These are phyloP conservation scores for Neocatenulostroma microsporum DNA, from an alignment of 2,329 filamentous ascomycete genomes.

Conservation along the genomic window DNA sequence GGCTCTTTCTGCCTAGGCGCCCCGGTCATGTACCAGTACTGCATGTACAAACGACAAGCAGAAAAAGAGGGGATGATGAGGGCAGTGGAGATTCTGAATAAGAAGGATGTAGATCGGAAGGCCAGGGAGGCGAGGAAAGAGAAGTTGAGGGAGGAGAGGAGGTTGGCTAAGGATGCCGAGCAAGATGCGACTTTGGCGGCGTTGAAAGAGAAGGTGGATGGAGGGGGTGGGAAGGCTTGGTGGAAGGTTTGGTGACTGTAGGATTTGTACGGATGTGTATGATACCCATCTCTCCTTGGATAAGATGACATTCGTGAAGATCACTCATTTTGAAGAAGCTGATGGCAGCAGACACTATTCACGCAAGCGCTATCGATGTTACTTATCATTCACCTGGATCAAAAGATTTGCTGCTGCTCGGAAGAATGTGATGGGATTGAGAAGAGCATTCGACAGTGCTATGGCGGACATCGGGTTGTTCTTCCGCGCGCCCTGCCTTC, in stretches of 20 bases:
- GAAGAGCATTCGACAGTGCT: no score
- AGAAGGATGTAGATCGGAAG: conserved; percentile 58
- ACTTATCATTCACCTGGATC: no score
- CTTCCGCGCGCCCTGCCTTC: no score
- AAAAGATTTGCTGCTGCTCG: no score
- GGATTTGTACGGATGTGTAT: not conserved
- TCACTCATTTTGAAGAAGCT: not conserved
- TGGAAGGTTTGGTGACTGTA: conserved; percentile 29
- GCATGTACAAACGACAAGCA: conserved; percentile 62
- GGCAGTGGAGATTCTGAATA: conserved; percentile 72
- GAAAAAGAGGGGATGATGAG: conserved; percentile 79
- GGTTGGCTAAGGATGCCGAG: conserved; percentile 38
- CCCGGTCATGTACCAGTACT: conserved; percentile 74
- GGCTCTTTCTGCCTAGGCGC: conserved; percentile 64
- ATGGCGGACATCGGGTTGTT: no score
- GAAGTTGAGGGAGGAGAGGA: conserved; percentile 30
- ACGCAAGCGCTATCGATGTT: no score
- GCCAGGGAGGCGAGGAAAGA: conserved; percentile 41
- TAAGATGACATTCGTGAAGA: not conserved
- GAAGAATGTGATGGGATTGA: no score
- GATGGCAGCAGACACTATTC: not conserved
- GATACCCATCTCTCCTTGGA: not conserved
- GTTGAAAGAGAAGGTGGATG: conserved; percentile 17
- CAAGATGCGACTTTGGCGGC: conserved; percentile 31
- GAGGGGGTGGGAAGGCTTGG: conserved; percentile 23